phyloP scores from a whole-genome alignment of 2,329 filamentous ascomycete genomes.

The Phoma sp. region DNA sequence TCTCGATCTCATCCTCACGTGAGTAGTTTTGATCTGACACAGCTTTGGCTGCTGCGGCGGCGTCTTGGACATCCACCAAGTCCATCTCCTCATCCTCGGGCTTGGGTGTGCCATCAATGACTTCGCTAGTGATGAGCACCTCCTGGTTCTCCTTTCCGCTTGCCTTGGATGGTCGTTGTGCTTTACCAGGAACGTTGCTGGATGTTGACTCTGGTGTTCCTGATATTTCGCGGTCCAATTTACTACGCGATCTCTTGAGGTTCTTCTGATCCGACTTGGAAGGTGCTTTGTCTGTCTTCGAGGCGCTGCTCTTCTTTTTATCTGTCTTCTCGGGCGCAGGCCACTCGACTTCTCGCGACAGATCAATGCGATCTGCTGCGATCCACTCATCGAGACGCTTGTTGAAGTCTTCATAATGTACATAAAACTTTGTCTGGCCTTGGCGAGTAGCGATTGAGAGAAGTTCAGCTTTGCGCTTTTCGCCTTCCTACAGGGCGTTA shows the following conservation, averaged over 20 bases:
- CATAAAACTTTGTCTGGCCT: slow-evolving; percentile 88
- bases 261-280: slow-evolving; percentile 57
- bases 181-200: slow-evolving; percentile 57
- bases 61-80: slow-evolving; percentile 60
- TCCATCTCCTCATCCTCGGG: slow-evolving; percentile 61
- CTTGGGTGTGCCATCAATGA: slow-evolving; percentile 57
- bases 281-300: slow-evolving; percentile 48
- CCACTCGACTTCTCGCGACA: slow-evolving; percentile 93
- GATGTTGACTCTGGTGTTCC: slow-evolving; percentile 61
- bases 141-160: slow-evolving; percentile 68
- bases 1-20: slow-evolving; percentile 93
- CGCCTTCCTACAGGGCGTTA: slow-evolving; percentile 68
- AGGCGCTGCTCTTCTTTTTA: slow-evolving; percentile 74
- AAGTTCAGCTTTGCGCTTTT: slow-evolving; percentile 91
- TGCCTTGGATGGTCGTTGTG: slow-evolving; percentile 61
- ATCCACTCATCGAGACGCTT: slow-evolving; percentile 93
- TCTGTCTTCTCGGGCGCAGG: slow-evolving; percentile 89
- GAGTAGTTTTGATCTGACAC: slow-evolving; percentile 65
- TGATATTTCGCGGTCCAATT: slow-evolving; percentile 62
- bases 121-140: slow-evolving; percentile 56
- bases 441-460: slow-evolving; percentile 92
- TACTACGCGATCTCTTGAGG: slow-evolving; percentile 55
- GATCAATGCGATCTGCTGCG: slow-evolving; percentile 79
- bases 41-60: slow-evolving; percentile 62
- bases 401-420: slow-evolving; percentile 98